These are phyloP conservation scores for Pythium coloratum DNA, from an alignment of 352 stramenopile genomes.

Conservation along the genomic window DNA sequence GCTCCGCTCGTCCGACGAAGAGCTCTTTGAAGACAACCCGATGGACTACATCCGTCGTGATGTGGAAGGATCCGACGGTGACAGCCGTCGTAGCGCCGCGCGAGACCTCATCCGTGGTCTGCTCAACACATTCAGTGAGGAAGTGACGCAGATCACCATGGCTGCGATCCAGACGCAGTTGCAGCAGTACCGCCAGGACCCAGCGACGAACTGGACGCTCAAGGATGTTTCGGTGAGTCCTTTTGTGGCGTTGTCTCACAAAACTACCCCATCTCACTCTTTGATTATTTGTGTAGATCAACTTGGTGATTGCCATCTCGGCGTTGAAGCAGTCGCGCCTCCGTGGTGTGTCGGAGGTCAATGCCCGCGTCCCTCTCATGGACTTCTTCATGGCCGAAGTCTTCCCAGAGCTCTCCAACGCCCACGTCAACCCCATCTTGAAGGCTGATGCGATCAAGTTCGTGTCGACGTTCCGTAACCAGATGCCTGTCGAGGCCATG, in stretches of 20 bases:
- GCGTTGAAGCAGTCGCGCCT: constrained; percentile 92
- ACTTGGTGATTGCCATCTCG: constrained; percentile 95
- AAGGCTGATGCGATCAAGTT: constrained; percentile 99
- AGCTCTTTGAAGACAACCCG: constrained; percentile 98
- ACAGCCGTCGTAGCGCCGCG: constrained; percentile 94
- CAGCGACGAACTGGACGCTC: constrained; percentile 88
- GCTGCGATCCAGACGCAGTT: constrained; percentile 91
- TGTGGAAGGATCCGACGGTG: constrained; percentile 97
- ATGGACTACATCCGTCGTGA: constrained; percentile 98
- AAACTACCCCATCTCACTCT: background rate
- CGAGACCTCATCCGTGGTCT: constrained; percentile 95
- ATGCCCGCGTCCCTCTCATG: constrained; percentile 94
- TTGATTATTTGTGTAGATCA: constrained; percentile 48
- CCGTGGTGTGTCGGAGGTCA: constrained; percentile 94
- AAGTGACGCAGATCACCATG: constrained; percentile 94
- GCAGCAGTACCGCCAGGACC: constrained; percentile 87
- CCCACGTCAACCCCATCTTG: constrained; percentile 89
- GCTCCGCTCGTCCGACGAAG: constrained; percentile 95
- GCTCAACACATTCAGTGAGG: constrained; percentile 93
- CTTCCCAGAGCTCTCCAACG: constrained; percentile 90
- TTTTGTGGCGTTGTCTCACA: background rate
- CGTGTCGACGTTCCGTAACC: constrained; percentile 97
- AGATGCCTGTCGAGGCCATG: constrained; percentile 93
- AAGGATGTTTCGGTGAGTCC: constrained; percentile 94
- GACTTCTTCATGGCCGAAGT: constrained; percentile 96